phyloP scores from a whole-genome alignment of 108 stramenopile genomes.

The Cyclotella baltica region DNA sequence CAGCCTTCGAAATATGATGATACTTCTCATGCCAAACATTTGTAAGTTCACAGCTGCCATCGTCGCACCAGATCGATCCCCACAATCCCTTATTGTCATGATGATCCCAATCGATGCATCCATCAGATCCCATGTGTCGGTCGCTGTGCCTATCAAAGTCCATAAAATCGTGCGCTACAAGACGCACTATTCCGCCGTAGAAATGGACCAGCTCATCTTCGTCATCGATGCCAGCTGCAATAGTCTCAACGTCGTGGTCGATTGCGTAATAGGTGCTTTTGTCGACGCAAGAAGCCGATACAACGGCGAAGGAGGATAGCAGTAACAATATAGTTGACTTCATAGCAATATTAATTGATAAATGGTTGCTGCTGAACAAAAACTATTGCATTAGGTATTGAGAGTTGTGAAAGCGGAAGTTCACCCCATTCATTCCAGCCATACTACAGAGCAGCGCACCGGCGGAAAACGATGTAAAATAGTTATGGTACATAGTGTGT shows the following conservation, averaged over 20 bases:
- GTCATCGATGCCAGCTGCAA: constrained; percentile 11
- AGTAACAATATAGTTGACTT: background rate
- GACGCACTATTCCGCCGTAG: constrained; percentile 32
- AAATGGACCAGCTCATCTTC: constrained; percentile 15
- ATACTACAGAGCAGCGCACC: too few species aligned
- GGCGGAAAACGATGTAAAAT: too few species aligned
- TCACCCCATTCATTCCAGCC: too few species aligned
- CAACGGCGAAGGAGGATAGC: background rate
- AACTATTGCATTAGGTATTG: too few species aligned
- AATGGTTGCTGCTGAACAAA: too few species aligned
- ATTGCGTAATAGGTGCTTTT: constrained; percentile 13
- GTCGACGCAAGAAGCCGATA: background rate
- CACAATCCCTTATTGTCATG: constrained; percentile 8
- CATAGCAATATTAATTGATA: too few species aligned
- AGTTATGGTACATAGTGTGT: too few species aligned
- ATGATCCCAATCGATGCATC: constrained; percentile 25
- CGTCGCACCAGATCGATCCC: background rate
- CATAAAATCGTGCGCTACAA: constrained; percentile 48
- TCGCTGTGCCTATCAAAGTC: constrained; percentile 25
- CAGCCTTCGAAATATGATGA: constrained; percentile 18
- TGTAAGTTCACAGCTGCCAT: constrained; percentile 1
- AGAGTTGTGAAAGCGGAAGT: too few species aligned
- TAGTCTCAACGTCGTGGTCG: constrained; percentile 10
- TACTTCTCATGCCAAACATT: constrained; percentile 7
- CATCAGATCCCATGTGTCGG: constrained; percentile 31